phyloP scores from a whole-genome alignment of 805 yeast species.

The Kuraishia molischiana region DNA sequence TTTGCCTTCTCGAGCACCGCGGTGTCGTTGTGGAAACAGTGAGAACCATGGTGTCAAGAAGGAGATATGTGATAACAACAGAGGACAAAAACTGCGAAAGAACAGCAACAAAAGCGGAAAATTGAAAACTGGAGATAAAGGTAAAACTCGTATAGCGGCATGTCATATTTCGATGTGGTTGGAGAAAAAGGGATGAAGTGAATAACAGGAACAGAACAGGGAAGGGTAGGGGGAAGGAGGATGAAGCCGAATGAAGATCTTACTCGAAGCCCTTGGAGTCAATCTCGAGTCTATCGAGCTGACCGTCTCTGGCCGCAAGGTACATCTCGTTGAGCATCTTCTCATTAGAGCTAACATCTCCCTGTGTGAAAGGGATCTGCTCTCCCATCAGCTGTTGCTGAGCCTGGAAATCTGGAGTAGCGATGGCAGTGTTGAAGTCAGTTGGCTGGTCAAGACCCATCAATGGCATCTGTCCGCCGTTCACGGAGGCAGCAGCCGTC shows the following conservation, averaged over 20 bases:
- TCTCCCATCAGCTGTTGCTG: conserved; percentile 9
- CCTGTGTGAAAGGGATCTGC: conserved; percentile 14
- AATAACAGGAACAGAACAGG: not conserved
- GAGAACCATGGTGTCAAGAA: too few relatives aligned
- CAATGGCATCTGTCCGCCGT: not conserved
- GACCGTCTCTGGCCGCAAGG: conserved; percentile 46
- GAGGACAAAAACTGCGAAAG: too few relatives aligned
- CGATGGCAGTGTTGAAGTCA: not conserved
- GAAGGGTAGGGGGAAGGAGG: not conserved
- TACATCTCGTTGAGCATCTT: conserved; percentile 39
- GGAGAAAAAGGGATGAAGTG: not conserved
- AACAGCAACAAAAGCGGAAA: too few relatives aligned
- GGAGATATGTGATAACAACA: too few relatives aligned
- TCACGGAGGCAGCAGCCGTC: conserved; percentile 1
- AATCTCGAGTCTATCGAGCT: conserved; percentile 38
- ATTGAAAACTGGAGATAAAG: conserved; percentile 21
- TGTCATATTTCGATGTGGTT: not conserved
- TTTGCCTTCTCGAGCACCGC: too few relatives aligned
- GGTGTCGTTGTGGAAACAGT: too few relatives aligned
- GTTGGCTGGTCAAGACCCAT: not conserved
- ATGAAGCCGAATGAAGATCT: too few relatives aligned
- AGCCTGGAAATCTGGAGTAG: conserved; percentile 1
- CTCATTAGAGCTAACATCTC: conserved; percentile 6
- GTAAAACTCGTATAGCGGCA: not conserved
- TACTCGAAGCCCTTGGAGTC: not conserved